These are phyloP conservation scores for Xylariaceae sp. DNA, from an alignment of 2,329 filamentous ascomycete genomes.

Conservation along the genomic window DNA sequence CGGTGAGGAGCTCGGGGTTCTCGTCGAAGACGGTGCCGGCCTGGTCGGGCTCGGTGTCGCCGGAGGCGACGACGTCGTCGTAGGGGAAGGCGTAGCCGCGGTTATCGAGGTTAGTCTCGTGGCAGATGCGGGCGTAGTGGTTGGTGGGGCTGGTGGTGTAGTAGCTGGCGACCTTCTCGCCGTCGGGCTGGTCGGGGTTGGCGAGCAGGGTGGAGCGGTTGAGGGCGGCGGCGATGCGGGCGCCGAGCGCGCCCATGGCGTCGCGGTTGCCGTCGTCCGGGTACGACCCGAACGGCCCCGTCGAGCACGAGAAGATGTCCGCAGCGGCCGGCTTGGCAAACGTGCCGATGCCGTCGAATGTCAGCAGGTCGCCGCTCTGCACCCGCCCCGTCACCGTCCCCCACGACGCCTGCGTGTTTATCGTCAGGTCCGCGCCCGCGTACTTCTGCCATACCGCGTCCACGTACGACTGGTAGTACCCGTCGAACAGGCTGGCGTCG, in stretches of 20 bases:
- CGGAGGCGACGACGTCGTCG: slow-evolving; percentile 65
- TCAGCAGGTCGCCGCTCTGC: slow-evolving; percentile 38
- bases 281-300: slow-evolving; percentile 57
- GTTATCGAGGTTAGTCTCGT: slow-evolving; percentile 60
- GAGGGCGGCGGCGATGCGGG: slow-evolving; percentile 74
- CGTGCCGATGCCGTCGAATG: slow-evolving; percentile 43
- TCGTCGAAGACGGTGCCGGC: slow-evolving; percentile 64
- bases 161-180: slow-evolving; percentile 52
- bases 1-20: slow-evolving; percentile 56
- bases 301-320: slow-evolving; percentile 39
- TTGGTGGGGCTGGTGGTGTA: slow-evolving; percentile 62
- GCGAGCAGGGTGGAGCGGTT: slow-evolving; percentile 71
- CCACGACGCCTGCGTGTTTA: slow-evolving; percentile 59
- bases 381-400: slow-evolving; percentile 52
- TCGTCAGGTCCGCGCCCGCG: slow-evolving; percentile 44
- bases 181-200: slow-evolving; percentile 54
- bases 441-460: slow-evolving; percentile 57
- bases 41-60: slow-evolving; percentile 54
- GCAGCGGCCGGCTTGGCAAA: slow-evolving; percentile 51
- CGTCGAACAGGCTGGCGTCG: slow-evolving; percentile 48
- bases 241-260: slow-evolving; percentile 65
- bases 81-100: slow-evolving; percentile 73
- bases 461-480: slow-evolving; percentile 55
- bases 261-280: slow-evolving; percentile 42
- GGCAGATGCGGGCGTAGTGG: slow-evolving; percentile 68